Conservation (phyloP, 139 green algal genomes). For the Chlorella ohadii region DNA sequence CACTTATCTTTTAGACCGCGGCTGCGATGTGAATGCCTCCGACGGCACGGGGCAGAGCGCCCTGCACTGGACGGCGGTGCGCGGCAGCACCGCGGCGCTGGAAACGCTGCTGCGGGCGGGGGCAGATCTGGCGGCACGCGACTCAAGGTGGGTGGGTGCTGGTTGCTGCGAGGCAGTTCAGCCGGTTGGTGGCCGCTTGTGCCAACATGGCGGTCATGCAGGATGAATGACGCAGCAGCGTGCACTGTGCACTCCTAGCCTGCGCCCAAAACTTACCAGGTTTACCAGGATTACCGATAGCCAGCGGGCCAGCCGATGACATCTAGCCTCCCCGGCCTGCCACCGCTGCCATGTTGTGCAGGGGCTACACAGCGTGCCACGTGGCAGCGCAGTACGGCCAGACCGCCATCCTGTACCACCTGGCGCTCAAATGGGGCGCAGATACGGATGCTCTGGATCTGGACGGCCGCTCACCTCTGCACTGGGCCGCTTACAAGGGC, state of each 20-base stretch:
- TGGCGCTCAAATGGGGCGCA: constrained; percentile 86
- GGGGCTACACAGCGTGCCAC: constrained; percentile 86
- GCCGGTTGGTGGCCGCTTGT: too few relatives aligned
- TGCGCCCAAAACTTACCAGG: too few relatives aligned
- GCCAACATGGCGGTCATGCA: too few relatives aligned
- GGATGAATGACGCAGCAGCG: too few relatives aligned
- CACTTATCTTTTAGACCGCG: constrained; percentile 75
- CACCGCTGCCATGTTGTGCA: too few relatives aligned
- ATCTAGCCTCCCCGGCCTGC: too few relatives aligned
- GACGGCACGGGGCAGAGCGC: constrained; percentile 88
- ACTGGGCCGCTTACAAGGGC: constrained; percentile 96
- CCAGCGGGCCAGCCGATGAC: too few relatives aligned
- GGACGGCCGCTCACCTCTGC: constrained; percentile 67
- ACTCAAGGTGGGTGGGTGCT: constrained; percentile 21
- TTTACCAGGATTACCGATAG: too few relatives aligned
- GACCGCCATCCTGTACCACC: constrained; percentile 90
- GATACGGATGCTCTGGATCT: constrained; percentile 79
- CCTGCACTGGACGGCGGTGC: constrained; percentile 89
- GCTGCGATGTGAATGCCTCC: constrained; percentile 63
- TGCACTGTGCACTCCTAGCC: too few relatives aligned
- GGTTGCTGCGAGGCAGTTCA: too few relatives aligned
- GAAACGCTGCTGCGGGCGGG: constrained; percentile 78
- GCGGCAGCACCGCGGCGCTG: constrained; percentile 76
- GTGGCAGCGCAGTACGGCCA: constrained; percentile 97
- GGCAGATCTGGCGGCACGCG: constrained; percentile 51